Base-by-base conservation (phyloP, 1,139 yeast genomes). In the Nakaseomyces uthaithaninus region DNA sequence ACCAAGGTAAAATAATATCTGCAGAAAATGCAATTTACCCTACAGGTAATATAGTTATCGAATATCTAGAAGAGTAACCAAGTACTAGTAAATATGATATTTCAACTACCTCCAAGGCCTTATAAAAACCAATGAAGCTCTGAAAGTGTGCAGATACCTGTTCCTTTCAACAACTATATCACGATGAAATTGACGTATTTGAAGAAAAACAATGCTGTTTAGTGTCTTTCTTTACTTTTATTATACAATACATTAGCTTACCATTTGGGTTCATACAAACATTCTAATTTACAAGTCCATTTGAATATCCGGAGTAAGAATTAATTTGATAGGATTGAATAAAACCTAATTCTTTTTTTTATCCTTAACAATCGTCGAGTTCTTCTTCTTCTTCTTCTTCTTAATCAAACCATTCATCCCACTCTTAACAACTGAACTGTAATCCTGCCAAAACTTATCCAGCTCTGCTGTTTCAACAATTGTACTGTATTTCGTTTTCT, bases 401-500 rank as follows among this genome's bases (percentile, higher is more conserved):
- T 75, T 76, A 48, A 71, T 67, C 54, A 79, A 65, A 3, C 84
- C 83, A 8, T 65, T 63, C 59, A 76, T 71, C 4, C 80, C 86
- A 22, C 66, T 57, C 57, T 82, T 83, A 43, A 83, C 68, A 0
- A 73, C 73, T 36, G 74, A 77, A 1, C 82, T 65, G 58, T 83
- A 84, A 31, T 74, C 75, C 28, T 62, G 60, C 94, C 94, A 84
- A 56, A 84, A 84, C 46, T 65, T 64, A 44, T 77, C 82, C 49
- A 84, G 64, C 15, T 71, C 64, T 3, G 67, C 71, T 0, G 74
- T 63, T 33, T 71, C 72, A 22, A 85, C 85, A 16, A 77, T 73
- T 0, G 94, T 83, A 7, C 84, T 74, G 36, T 75, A 59, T 54
- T 80, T 80, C 30, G 59, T 52, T 55, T 77, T 76, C 43, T 65